phyloP scores from a whole-genome alignment of 192 early-diverging fungal species.

The Rhizophagus clarus region DNA sequence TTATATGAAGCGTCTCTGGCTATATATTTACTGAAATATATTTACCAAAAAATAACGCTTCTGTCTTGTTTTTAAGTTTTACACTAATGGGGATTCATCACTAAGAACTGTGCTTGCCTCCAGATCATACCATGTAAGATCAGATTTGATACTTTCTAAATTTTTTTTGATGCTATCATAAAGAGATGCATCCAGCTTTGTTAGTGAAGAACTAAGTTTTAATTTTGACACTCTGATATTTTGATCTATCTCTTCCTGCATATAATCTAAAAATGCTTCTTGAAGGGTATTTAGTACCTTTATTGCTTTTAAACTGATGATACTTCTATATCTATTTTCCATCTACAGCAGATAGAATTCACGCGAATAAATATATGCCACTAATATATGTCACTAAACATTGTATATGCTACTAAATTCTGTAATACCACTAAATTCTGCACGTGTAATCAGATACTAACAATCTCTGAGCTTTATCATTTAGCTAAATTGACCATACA shows the following conservation, averaged over 20 bases:
- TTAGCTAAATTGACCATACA: no score
- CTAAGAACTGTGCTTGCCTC: conserved; percentile 17
- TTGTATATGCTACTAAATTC: neutral
- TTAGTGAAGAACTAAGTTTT: neutral
- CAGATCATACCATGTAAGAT: conserved; percentile 19
- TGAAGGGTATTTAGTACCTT: neutral
- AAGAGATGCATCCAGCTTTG: conserved; percentile 2
- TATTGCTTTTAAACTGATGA: no score
- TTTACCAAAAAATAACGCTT: no score
- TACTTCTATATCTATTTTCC: neutral
- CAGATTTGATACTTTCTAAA: neutral
- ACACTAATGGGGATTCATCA: neutral
- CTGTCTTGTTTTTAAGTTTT: neutral
- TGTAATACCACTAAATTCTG: no score
- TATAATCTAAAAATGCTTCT: neutral
- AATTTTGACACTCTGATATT: conserved; percentile 1
- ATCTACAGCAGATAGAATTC: neutral
- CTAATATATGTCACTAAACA: no score
- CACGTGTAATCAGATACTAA: no score
- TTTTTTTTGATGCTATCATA: conserved; percentile 3
- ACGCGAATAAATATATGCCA: no score
- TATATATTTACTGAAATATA: no score
- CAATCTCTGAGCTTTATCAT: no score
- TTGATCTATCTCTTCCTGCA: neutral
- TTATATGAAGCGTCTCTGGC: no score